These are phyloP conservation scores for Lodderomyces metapsilosis DNA, from an alignment of 1,139 yeast genomes.

Conservation along the genomic window DNA sequence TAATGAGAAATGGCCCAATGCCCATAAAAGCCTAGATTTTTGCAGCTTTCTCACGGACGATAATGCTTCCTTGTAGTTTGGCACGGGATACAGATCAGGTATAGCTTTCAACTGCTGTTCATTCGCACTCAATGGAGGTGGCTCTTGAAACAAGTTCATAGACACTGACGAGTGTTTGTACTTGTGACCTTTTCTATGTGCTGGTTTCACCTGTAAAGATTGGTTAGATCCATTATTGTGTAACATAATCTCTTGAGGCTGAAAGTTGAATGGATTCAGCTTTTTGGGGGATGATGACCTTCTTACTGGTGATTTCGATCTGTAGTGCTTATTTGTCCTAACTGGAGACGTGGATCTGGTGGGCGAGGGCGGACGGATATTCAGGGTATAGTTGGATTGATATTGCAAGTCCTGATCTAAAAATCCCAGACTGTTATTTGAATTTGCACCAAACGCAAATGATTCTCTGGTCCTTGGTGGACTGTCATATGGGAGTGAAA, in stretches of 20 bases:
- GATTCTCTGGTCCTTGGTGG: conserved; percentile 24
- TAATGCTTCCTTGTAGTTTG: conserved; percentile 62
- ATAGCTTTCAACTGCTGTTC: conserved; percentile 61
- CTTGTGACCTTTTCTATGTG: conserved; percentile 90
- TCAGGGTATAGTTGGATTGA: conserved; percentile 2
- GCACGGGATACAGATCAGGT: conserved; percentile 80
- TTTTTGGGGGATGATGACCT: conserved; percentile 31
- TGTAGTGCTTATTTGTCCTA: conserved; percentile 22
- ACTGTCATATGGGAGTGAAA: conserved; percentile 18
- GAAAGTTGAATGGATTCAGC: conserved; percentile 42
- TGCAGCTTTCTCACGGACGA: conserved; percentile 56
- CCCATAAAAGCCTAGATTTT: conserved; percentile 60
- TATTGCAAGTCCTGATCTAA: conserved; percentile 5
- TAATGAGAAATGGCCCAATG: conserved; percentile 57
- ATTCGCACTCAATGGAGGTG: conserved; percentile 57
- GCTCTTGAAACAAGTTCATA: conserved; percentile 93
- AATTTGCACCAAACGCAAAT: conserved; percentile 11
- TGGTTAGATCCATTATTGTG: conserved; percentile 26
- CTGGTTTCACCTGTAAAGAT: conserved; percentile 46
- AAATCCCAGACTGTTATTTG: conserved; percentile 2
- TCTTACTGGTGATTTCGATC: conserved; percentile 34
- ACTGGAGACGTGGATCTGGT: conserved; percentile 34
- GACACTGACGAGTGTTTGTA: conserved; percentile 97
- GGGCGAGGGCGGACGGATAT: conserved; percentile 28
- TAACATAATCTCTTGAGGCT: conserved; percentile 38